Percentiles rank a stretch among this genome's conserved stretches.
Conservation (phyloP, 805 yeast species). For the Lipomyces lipofer region DNA sequence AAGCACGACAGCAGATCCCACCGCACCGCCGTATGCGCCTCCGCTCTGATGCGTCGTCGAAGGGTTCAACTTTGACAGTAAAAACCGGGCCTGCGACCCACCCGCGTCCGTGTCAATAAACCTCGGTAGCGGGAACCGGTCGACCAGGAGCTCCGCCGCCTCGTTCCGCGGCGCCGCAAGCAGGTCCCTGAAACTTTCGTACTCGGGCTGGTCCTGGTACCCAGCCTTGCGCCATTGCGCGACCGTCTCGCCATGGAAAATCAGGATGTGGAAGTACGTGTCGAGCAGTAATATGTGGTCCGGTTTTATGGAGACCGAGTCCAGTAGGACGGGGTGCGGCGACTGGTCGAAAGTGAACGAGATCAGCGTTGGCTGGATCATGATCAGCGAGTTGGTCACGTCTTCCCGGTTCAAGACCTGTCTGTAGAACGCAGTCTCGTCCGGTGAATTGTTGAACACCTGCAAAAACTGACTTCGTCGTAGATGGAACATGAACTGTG, state of each 20-base stretch:
- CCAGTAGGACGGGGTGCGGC: slow-evolving; percentile 87
- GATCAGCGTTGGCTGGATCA: slow-evolving; percentile 97
- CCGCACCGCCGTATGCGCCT: slow-evolving; percentile 49
- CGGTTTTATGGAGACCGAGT: slow-evolving; percentile 87
- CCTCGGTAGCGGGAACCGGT: slow-evolving; percentile 96
- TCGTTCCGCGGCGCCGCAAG: slow-evolving; percentile 88
- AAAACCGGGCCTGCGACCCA: slow-evolving; percentile 96
- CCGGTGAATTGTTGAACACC: slow-evolving; percentile 97
- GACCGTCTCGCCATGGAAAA: slow-evolving; percentile 91
- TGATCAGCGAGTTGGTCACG: slow-evolving; percentile 85
- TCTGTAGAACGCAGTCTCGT: slow-evolving; percentile 96
- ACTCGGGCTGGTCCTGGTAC: slow-evolving; percentile 87
- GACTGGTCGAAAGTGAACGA: slow-evolving; percentile 81
- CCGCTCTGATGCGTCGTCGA: slow-evolving; percentile 74
- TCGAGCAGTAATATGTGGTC: slow-evolving; percentile 85
- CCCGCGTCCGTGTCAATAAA: slow-evolving; percentile 98
- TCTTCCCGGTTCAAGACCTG: slow-evolving; percentile 91
- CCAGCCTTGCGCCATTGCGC: slow-evolving; percentile 97
- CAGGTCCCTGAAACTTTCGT: slow-evolving; percentile 80
- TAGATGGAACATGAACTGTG: slow-evolving; percentile 93
- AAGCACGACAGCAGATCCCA: slow-evolving; percentile 72
- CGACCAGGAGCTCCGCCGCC: slow-evolving; percentile 87
- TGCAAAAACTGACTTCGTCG: slow-evolving; percentile 95
- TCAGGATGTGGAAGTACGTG: slow-evolving; percentile 94
- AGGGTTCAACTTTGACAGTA: slow-evolving; percentile 92